These are phyloP conservation scores for Cucurbitaria berberidis DNA, from an alignment of 2,329 filamentous ascomycete genomes.

Conservation along the genomic window DNA sequence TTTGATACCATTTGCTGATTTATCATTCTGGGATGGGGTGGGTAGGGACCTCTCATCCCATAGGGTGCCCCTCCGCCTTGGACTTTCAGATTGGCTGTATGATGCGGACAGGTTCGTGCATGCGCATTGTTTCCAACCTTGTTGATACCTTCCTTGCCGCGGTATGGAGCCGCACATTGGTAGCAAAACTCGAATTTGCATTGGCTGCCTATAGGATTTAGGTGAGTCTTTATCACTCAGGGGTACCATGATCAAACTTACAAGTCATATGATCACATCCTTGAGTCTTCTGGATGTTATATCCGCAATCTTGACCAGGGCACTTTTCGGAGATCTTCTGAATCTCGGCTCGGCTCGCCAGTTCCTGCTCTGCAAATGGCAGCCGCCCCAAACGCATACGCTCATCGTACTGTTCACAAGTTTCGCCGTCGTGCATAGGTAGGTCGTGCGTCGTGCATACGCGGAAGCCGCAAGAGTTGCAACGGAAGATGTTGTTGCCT, in stretches of 20 bases:
- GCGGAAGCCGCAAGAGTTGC: slow-evolving; percentile 38
- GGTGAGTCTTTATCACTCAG: background rate
- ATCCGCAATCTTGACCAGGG: slow-evolving; percentile 35
- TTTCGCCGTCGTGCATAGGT: slow-evolving; percentile 45
- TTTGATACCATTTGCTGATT: too few species aligned
- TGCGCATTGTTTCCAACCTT: background rate
- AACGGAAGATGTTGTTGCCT: slow-evolving; percentile 51
- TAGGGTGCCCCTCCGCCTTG: too few species aligned
- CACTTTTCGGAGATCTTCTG: slow-evolving; percentile 30
- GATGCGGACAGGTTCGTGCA: background rate
- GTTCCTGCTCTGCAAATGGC: slow-evolving; percentile 18
- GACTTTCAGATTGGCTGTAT: background rate
- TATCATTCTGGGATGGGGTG: too few species aligned
- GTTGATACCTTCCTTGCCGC: background rate
- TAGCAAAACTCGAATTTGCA: slow-evolving; percentile 48
- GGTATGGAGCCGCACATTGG: background rate
- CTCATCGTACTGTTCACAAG: slow-evolving; percentile 44
- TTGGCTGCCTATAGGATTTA: slow-evolving; percentile 13
- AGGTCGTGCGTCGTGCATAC: slow-evolving; percentile 42
- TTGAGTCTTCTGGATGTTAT: slow-evolving; percentile 44
- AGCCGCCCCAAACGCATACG: slow-evolving; percentile 12
- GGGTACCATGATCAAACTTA: slow-evolving; percentile 1
- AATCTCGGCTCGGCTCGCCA: slow-evolving; percentile 28
- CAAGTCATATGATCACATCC: slow-evolving; percentile 49
- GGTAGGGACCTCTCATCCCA: too few species aligned